A percentile compares a stretch with the other conserved stretches of the same genome.
Conservation (phyloP, 2,329 filamentous ascomycete species). For the Pleomassaria siparia region DNA sequence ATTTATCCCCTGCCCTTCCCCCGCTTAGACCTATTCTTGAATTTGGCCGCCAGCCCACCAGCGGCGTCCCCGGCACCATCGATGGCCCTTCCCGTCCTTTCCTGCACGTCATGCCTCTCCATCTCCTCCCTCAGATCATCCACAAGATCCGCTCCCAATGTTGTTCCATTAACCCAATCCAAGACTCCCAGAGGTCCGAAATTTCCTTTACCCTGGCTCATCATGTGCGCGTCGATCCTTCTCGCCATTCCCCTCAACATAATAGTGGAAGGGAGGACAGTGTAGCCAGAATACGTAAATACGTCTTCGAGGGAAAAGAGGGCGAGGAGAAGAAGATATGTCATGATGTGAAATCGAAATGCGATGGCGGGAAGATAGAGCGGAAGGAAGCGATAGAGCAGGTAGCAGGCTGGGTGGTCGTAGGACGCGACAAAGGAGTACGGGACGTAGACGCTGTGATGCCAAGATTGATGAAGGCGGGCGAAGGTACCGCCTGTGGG, state of each 20-base stretch:
- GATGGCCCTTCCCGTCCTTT: conserved; percentile 41
- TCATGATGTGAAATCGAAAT: conserved; percentile 72
- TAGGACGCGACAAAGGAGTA: conserved; percentile 66
- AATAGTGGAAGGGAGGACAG: conserved; percentile 59
- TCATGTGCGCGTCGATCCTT: conserved; percentile 61
- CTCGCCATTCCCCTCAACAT: conserved; percentile 60
- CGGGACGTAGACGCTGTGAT: conserved; percentile 59
- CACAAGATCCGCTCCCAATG: conserved; percentile 58
- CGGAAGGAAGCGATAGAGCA: conserved; percentile 66
- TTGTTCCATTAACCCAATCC: conserved; percentile 40
- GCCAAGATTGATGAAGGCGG: conserved; percentile 55
- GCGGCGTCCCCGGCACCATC: conserved; percentile 32
- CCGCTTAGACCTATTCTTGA: conserved; percentile 31
- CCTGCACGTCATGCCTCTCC: conserved; percentile 56
- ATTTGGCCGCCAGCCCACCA: conserved; percentile 29
- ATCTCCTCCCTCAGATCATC: conserved; percentile 59
- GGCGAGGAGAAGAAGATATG: conserved; percentile 65
- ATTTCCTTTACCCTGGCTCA: conserved; percentile 58
- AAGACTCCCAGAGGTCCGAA: conserved; percentile 64
- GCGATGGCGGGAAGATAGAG: conserved; percentile 65
- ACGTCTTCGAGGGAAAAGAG: conserved; percentile 68
- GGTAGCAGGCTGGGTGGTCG: conserved; percentile 67
- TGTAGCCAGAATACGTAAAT: conserved; percentile 69
- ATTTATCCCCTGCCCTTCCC: conserved; percentile 26
- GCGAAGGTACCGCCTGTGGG: conserved; percentile 30